These are phyloP conservation scores for Penicillium verhagenii DNA, from an alignment of 495 filamentous ascomycete species.

Conservation along the genomic window DNA sequence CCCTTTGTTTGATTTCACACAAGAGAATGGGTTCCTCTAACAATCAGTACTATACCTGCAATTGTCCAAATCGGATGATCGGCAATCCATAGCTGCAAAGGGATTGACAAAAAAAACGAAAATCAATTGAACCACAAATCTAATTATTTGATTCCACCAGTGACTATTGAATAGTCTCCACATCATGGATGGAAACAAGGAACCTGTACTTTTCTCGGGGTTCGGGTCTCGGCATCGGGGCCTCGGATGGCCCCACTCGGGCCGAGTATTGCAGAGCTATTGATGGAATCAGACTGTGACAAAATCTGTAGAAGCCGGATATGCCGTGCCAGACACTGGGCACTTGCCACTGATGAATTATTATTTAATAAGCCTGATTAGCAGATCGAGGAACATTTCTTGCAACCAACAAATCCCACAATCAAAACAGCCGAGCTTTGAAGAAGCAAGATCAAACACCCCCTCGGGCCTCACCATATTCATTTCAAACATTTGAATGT, in stretches of 20 bases:
- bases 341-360: neutral
- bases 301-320: neutral
- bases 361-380: neutral
- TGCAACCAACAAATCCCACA: neutral
- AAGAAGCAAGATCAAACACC: neutral
- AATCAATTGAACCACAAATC: too few species aligned
- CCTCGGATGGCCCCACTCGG: slow-evolving; percentile 2
- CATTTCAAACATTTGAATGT: slow-evolving; percentile 10
- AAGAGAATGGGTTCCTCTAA: slow-evolving; percentile 19
- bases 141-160: neutral
- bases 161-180: neutral
- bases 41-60: neutral
- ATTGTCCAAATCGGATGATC: neutral
- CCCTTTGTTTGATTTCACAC: slow-evolving; percentile 31
- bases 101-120: neutral
- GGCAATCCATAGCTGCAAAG: neutral
- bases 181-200: neutral
- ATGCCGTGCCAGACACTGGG: neutral
- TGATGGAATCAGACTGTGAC: neutral
- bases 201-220: neutral
- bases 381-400: neutral
- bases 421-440: neutral
- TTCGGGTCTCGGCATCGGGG: slow-evolving; percentile 13
- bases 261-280: neutral
- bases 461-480: neutral